Evolutionary conservation across 352 stramenopile species (phyloP).

Genomic region (Pythium angustatum): DNA sequence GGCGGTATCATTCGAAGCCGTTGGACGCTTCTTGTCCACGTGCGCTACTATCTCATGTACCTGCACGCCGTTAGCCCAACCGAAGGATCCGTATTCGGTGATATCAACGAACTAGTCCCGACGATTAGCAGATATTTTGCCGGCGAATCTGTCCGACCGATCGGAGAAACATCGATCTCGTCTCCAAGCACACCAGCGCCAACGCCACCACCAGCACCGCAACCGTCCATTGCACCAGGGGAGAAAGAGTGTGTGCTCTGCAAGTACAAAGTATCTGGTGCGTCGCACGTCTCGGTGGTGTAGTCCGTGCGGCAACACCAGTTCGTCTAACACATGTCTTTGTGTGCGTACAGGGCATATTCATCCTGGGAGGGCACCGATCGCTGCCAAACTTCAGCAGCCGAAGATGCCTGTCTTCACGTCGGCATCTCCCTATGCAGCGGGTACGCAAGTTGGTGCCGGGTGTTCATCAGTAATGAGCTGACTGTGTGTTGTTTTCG

Average conservation of each 20-base stretch:
- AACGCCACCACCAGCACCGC: constrained; percentile 17
- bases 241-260: constrained; percentile 66
- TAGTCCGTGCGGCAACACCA: no score
- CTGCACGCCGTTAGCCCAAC: constrained; percentile 70
- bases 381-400: not conserved
- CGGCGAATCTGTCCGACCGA: constrained; percentile 6
- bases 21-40: constrained; percentile 50
- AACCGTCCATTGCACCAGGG: not conserved
- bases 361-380: constrained; percentile 45
- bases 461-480: not conserved
- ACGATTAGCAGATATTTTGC: constrained; percentile 46
- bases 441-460: not conserved
- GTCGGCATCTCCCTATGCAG: constrained; percentile 9
- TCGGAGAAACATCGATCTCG: not conserved
- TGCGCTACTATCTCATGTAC: constrained; percentile 79
- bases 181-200: not conserved
- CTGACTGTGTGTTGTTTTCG: not conserved
- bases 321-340: no score
- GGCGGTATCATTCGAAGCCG: constrained; percentile 53
- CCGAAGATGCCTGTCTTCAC: constrained; percentile 26
- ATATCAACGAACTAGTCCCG: constrained; percentile 47
- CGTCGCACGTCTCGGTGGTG: no score
- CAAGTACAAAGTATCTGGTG: constrained; percentile 76
- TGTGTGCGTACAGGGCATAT: constrained; percentile 50
- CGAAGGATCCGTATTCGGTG: constrained; percentile 61